Conservation (phyloP, 306 rosid genomes). For the Sechiopsis laciniata region DNA sequence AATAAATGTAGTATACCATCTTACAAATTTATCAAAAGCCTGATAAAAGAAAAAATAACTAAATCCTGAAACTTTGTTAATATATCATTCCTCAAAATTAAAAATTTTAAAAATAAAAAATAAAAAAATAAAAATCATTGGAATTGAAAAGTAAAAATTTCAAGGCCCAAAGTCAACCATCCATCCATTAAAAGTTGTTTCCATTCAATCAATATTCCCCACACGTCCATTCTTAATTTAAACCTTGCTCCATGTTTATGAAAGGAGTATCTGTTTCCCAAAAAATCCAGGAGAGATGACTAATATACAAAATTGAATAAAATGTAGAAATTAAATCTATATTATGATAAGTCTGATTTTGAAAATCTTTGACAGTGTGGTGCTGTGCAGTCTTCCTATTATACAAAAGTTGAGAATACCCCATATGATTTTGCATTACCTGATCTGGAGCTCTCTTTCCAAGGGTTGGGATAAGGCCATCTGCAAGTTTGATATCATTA, state of each 20-base stretch:
- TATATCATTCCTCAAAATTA: neutral
- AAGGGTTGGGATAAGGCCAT: slow-evolving; percentile 62
- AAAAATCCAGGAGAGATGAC: neutral
- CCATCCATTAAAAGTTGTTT: slow-evolving; percentile 1
- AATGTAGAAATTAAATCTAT: too few species aligned
- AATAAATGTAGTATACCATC: neutral
- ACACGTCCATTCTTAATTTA: neutral
- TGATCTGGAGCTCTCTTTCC: slow-evolving; percentile 68
- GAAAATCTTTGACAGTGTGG: too few species aligned
- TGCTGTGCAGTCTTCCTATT: too few species aligned
- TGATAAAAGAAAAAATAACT: neutral
- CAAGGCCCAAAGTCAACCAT: neutral
- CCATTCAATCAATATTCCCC: neutral
- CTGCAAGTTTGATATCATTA: slow-evolving; percentile 86
- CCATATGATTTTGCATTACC: slow-evolving; percentile 34
- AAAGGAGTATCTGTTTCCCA: neutral
- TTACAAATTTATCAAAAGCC: neutral
- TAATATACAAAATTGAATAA: neutral
- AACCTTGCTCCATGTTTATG: neutral
- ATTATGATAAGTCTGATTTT: too few species aligned
- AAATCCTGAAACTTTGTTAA: neutral
- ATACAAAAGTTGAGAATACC: too few species aligned
- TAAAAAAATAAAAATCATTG: neutral
- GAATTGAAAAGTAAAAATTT: neutral
- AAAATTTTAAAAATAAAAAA: too few species aligned